Conservation (phyloP, 306 rosid genomes). For the Spatholobus suberectus region DNA sequence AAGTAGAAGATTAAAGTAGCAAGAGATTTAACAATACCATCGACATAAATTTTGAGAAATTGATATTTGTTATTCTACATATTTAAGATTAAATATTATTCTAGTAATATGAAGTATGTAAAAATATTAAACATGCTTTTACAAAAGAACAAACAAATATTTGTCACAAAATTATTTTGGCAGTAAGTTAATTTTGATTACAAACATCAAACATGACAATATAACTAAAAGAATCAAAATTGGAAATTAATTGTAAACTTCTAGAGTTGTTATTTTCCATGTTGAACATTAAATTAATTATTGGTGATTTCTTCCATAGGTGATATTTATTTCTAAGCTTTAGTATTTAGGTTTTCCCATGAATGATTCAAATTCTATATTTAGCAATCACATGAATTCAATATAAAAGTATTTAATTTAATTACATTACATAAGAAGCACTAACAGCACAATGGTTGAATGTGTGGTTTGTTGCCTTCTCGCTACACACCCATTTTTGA, state of each 20-base stretch:
- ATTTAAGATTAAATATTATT: slow-evolving; percentile 4
- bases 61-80: too few species aligned
- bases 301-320: too few species aligned
- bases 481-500: neutral
- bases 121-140: neutral
- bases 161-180: neutral
- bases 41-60: too few species aligned
- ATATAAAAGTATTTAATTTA: neutral
- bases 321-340: neutral
- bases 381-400: slow-evolving; percentile 1
- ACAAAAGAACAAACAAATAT: neutral
- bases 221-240: too few species aligned
- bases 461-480: neutral
- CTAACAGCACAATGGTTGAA: neutral
- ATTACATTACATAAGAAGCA: neutral
- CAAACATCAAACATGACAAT: too few species aligned
- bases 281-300: too few species aligned
- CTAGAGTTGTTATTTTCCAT: too few species aligned
- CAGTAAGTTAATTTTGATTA: too few species aligned
- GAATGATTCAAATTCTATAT: neutral
- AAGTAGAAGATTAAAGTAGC: too few species aligned
- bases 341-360: neutral
- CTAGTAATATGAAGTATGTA: neutral
- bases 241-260: too few species aligned
- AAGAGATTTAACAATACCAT: too few species aligned